phyloP scores from a whole-genome alignment of 2,329 filamentous ascomycete species.

The Pezizomycotina sp. region DNA sequence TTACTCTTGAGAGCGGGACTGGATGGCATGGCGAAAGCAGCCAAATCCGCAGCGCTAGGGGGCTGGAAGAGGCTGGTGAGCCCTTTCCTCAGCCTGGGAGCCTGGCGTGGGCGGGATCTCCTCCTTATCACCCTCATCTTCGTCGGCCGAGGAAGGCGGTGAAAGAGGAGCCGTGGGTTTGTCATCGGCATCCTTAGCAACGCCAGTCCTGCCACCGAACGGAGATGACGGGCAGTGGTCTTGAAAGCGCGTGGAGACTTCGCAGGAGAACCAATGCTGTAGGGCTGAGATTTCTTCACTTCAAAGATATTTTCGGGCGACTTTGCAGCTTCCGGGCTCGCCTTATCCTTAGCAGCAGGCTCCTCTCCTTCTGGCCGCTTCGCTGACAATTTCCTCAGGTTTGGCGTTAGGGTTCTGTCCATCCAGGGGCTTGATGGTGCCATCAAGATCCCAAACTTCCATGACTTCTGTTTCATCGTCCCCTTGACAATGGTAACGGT shows the following conservation, averaged over 20 bases:
- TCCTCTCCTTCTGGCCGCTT: conserved; percentile 5
- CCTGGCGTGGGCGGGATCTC: conserved; percentile 9
- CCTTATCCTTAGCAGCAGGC: conserved; percentile 1
- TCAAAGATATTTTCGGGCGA: neutral
- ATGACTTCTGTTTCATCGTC: conserved; percentile 9
- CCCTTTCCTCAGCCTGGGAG: conserved; percentile 15
- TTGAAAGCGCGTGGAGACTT: conserved; percentile 1
- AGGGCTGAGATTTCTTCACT: conserved; percentile 1
- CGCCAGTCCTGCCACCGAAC: neutral
- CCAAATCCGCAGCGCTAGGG: conserved; percentile 1
- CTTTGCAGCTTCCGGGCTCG: neutral
- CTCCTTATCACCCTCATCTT: conserved; percentile 16
- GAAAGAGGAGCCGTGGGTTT: conserved; percentile 8
- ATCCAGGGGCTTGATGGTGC: conserved; percentile 8
- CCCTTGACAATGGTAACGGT: conserved; percentile 9
- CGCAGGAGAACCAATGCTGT: neutral
- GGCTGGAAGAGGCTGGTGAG: conserved; percentile 16
- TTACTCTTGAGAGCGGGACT: neutral
- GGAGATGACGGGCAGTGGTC: conserved; percentile 3
- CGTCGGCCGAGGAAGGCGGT: conserved; percentile 10
- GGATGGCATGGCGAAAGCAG: neutral
- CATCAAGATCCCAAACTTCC: conserved; percentile 13
- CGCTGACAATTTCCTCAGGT: neutral
- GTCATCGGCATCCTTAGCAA: conserved; percentile 1
- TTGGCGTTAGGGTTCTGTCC: neutral